Base-by-base conservation (phyloP, 169 alveolate genomes). In the Babesia caballi region DNA sequence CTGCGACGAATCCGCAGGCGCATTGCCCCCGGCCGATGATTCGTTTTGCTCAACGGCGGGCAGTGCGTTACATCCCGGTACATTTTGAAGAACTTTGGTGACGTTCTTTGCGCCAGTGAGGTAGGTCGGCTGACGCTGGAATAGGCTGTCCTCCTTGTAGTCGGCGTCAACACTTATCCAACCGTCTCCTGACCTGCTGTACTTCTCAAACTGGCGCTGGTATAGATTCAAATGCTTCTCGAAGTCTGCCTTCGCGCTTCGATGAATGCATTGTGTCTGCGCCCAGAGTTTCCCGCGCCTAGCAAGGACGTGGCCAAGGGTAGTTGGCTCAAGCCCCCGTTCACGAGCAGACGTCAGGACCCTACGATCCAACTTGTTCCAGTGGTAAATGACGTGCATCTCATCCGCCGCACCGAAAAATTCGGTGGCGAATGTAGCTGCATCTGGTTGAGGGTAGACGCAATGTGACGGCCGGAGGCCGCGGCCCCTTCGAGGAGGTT, bases 271-370 rank as follows among this genome's bases (percentile, higher is more conserved):
- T 77, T 88, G 84, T 19, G 53, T 82, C 38, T 84, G 57, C 15
- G 92, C 92, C 92, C 92, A 85, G 19, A 52, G 60, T 32, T 75
- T 83, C 42, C 66, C 56, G 51, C 93, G 59, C 49, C 80, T 68
- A 17, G 32, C 57, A 25, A 88, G 68, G 12, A 88, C 93, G 40
- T 88, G 92, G 33, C 78, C 76, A 12, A 88, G 70, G 14, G 89
- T 68, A 38, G 60, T 52, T 4, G 87, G 87, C 50, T 78, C 87
- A 15, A 78, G 57, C 15, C 83, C 83, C 23, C 75, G 35, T 15
- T 52, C 30, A 30, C 82, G 68, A n/a, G 73, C 82, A 28, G 27
- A 27, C 7, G 25, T 27, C 9, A 67, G 52, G 6, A 67, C 47
- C 15, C 14, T 30, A 2, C 28, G 69, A 40, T 67, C 35, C 19